These are phyloP conservation scores for Salmacisia buchloeana DNA, from an alignment of 1,284 basidiomycete species.

Conservation along the genomic window DNA sequence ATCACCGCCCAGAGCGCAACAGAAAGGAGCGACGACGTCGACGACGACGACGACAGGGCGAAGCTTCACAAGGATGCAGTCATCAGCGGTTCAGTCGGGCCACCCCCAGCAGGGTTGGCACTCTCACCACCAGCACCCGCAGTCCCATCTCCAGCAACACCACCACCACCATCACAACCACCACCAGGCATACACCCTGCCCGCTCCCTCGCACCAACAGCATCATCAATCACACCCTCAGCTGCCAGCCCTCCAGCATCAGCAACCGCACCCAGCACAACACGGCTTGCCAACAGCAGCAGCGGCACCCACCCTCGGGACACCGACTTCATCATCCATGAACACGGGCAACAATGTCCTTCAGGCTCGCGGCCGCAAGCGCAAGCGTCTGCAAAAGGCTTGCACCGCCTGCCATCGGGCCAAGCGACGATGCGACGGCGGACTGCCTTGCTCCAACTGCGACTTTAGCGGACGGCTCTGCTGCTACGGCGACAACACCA, in stretches of 20 bases:
- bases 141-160: neutral
- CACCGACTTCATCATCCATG: neutral
- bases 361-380: conserved; percentile 38
- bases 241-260: too few relatives aligned
- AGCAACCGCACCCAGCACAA: too few relatives aligned
- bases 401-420: conserved; percentile 51
- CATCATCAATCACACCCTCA: neutral
- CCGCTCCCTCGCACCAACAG: too few relatives aligned
- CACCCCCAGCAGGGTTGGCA: too few relatives aligned
- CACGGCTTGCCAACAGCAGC: neutral
- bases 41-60: too few relatives aligned
- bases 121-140: neutral
- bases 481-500: conserved; percentile 52
- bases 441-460: conserved; percentile 56
- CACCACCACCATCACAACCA: too few relatives aligned
- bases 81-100: too few relatives aligned
- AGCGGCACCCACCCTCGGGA: neutral
- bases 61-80: too few relatives aligned
- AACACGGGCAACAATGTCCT: conserved; percentile 15
- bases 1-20: too few relatives aligned
- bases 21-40: too few relatives aligned
- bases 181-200: too few relatives aligned
- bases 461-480: conserved; percentile 55
- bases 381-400: conserved; percentile 42
- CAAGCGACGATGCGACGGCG: conserved; percentile 56